Conservation (phyloP, 805 yeast genomes). For the Kodamaea kakaduensis region DNA sequence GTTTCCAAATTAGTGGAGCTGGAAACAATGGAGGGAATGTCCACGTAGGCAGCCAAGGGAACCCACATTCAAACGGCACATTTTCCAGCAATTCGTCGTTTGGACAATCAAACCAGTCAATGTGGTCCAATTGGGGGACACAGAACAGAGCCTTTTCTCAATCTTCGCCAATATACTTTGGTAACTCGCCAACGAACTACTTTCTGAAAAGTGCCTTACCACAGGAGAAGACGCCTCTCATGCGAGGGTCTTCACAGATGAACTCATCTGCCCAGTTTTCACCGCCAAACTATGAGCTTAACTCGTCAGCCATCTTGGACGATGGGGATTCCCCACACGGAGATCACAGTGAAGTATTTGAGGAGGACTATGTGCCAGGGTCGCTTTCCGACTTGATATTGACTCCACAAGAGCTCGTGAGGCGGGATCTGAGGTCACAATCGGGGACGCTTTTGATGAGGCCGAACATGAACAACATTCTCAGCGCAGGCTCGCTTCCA, state of each 20-base stretch:
- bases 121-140: not conserved
- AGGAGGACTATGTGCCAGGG: constrained; percentile 79
- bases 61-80: too few species aligned
- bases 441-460: constrained; percentile 38
- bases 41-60: too few species aligned
- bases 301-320: constrained; percentile 28
- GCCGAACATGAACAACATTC: constrained; percentile 22
- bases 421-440: constrained; percentile 63
- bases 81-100: too few species aligned
- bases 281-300: constrained; percentile 12
- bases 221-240: constrained; percentile 1
- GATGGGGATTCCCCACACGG: constrained; percentile 28
- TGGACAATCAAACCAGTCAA: not conserved
- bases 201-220: not conserved
- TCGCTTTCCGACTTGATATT: constrained; percentile 69
- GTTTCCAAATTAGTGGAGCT: too few species aligned
- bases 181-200: constrained; percentile 1
- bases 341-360: constrained; percentile 34
- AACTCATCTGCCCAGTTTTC: constrained; percentile 7
- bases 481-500: constrained; percentile 6
- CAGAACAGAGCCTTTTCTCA: not conserved
- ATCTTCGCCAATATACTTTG: not conserved
- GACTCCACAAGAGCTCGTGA: constrained; percentile 70
- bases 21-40: too few species aligned
- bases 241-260: constrained; percentile 1